Percentiles rank a stretch among this genome's conserved stretches.
Evolutionary conservation across 495 filamentous ascomycete genomes (phyloP).

Genomic region (Hypomontagnella submonticulosa): DNA sequence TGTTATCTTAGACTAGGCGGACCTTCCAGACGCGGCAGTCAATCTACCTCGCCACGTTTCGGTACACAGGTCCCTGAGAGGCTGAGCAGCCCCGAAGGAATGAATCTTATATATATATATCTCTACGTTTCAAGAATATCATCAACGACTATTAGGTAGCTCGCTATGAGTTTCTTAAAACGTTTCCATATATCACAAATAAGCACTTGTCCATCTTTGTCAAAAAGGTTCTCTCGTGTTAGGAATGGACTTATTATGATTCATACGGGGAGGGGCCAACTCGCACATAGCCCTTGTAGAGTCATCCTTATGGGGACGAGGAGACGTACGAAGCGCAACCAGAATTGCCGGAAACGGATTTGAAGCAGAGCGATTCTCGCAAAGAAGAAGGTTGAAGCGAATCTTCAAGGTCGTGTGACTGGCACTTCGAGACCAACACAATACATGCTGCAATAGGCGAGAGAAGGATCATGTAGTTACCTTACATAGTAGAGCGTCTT

Average conservation of each 20-base stretch:
- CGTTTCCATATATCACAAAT: constrained; percentile 6
- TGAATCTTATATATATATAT: constrained; percentile 29
- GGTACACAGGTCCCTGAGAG: constrained; percentile 25
- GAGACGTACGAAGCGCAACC: constrained; percentile 8
- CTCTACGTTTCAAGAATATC: constrained; percentile 31
- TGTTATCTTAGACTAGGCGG: not conserved
- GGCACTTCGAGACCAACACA: not conserved
- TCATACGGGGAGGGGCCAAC: no score
- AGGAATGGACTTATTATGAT: no score
- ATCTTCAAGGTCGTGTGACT: not conserved
- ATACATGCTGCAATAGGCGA: not conserved
- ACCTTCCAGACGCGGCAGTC: constrained; percentile 36
- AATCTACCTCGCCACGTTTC: constrained; percentile 34
- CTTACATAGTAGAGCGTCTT: no score
- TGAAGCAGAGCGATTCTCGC: constrained; percentile 9
- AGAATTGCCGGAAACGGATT: constrained; percentile 1
- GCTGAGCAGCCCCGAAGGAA: constrained; percentile 38
- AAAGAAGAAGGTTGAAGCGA: not conserved
- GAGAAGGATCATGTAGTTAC: no score
- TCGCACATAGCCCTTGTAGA: not conserved
- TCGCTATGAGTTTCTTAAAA: constrained; percentile 30
- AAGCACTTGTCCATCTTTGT: no score
- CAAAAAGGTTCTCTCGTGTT: no score
- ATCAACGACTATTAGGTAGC: constrained; percentile 18
- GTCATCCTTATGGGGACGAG: constrained; percentile 7